These are phyloP conservation scores for Apiospora saccharicola DNA, from an alignment of 2,329 filamentous ascomycete genomes.

Conservation along the genomic window DNA sequence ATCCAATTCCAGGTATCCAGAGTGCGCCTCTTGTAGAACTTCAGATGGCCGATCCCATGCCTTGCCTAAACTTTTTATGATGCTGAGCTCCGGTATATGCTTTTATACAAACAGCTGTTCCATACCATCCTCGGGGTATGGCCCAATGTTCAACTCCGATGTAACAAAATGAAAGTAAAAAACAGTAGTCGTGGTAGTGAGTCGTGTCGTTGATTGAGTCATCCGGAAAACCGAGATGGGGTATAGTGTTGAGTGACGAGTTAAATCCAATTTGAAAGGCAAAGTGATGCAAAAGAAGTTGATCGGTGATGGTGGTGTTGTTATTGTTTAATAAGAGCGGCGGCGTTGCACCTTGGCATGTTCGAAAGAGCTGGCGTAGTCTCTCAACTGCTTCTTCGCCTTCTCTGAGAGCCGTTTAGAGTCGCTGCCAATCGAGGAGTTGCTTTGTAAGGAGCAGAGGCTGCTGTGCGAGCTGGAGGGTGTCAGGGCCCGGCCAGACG, in stretches of 20 bases:
- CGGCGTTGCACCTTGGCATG: constrained; percentile 71
- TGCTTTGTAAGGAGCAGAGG: constrained; percentile 79
- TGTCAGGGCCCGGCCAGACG: constrained; percentile 57
- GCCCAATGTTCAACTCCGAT: constrained; percentile 38
- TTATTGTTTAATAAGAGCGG: constrained; percentile 57
- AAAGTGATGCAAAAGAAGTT: constrained; percentile 18
- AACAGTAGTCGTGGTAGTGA: constrained; percentile 36
- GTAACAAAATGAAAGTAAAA: constrained; percentile 35
- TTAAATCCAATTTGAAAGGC: constrained; percentile 13
- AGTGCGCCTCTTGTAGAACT: constrained; percentile 23
- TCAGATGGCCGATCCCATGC: constrained; percentile 23
- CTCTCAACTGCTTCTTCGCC: constrained; percentile 79
- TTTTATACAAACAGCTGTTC: constrained; percentile 47
- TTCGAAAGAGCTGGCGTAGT: constrained; percentile 90
- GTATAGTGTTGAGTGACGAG: constrained; percentile 36
- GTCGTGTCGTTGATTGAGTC: constrained; percentile 33
- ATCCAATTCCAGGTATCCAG: constrained; percentile 27
- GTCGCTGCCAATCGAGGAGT: constrained; percentile 60
- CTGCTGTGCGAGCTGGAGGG: constrained; percentile 86
- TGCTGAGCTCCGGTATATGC: constrained; percentile 60
- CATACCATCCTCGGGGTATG: constrained; percentile 25
- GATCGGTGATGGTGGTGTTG: constrained; percentile 13
- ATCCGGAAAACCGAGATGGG: constrained; percentile 34
- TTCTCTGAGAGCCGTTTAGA: constrained; percentile 72
- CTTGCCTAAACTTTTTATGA: constrained; percentile 51